Percentiles rank a stretch among this genome's conserved stretches.
These are phyloP conservation scores for Calonectria naviculata DNA, from an alignment of 2,329 filamentous ascomycete genomes.

Conservation along the genomic window DNA sequence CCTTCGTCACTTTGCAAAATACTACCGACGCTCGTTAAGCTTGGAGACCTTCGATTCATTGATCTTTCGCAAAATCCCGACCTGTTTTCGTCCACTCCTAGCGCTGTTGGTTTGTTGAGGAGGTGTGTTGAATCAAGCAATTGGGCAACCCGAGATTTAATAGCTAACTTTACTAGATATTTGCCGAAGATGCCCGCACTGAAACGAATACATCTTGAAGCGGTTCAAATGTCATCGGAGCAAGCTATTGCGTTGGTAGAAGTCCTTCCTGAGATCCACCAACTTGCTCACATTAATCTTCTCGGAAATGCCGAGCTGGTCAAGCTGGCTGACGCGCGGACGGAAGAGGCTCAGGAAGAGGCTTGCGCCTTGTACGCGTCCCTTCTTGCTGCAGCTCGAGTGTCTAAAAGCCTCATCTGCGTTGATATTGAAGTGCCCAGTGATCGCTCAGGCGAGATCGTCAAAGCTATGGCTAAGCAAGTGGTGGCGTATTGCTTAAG, in stretches of 20 bases:
- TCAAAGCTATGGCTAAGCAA: constrained; percentile 92
- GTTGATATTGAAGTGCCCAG: constrained; percentile 92
- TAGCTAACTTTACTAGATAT: constrained; percentile 60
- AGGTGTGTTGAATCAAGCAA: constrained; percentile 64
- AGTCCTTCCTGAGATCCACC: constrained; percentile 84
- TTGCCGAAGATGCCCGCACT: constrained; percentile 82
- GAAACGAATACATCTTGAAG: constrained; percentile 87
- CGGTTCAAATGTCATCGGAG: constrained; percentile 85
- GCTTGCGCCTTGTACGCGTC: constrained; percentile 95
- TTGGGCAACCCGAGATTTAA: neutral
- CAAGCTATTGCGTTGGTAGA: constrained; percentile 93
- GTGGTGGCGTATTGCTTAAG: constrained; percentile 94
- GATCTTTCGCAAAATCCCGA: constrained; percentile 91
- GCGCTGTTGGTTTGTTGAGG: constrained; percentile 78
- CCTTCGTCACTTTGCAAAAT: constrained; percentile 79
- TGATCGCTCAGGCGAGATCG: constrained; percentile 85
- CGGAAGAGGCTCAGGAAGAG: constrained; percentile 87
- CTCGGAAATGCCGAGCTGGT: constrained; percentile 82
- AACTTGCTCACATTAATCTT: constrained; percentile 87
- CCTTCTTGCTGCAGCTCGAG: constrained; percentile 85
- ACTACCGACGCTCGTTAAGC: constrained; percentile 76
- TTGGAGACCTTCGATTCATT: constrained; percentile 85
- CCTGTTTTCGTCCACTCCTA: constrained; percentile 80
- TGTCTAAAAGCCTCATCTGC: constrained; percentile 86
- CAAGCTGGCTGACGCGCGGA: constrained; percentile 78